Conservation (phyloP, 2,329 filamentous ascomycete genomes). For the Didymellaceae sp. region DNA sequence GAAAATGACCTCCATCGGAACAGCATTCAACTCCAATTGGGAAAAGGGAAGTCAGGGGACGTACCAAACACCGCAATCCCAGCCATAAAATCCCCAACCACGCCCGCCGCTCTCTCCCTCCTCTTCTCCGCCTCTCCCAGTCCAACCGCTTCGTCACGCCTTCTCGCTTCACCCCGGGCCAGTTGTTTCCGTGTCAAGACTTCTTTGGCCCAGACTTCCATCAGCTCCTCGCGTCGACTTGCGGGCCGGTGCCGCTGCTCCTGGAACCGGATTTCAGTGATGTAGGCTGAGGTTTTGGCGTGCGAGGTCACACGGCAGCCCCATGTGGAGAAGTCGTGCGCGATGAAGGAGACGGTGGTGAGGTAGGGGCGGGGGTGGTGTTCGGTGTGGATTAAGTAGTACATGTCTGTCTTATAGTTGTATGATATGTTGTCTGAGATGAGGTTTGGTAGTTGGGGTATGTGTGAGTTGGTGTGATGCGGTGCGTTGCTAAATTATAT, state of each 20-base stretch:
- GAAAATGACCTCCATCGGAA: too few species aligned
- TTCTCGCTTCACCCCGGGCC: too few species aligned
- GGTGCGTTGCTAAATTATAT: background rate
- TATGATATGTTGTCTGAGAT: background rate
- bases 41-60: background rate
- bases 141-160: too few species aligned
- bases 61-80: conserved; percentile 5
- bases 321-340: conserved; percentile 25
- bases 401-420: background rate
- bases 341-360: conserved; percentile 24
- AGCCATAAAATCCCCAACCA: conserved; percentile 21
- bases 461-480: background rate
- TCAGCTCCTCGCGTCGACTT: conserved; percentile 17
- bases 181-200: conserved; percentile 17
- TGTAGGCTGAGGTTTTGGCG: conserved; percentile 18
- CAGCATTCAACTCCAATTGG: background rate
- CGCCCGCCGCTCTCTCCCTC: too few species aligned
- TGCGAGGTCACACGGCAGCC: conserved; percentile 22
- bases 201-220: conserved; percentile 29
- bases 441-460: background rate
- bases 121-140: too few species aligned
- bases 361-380: conserved; percentile 10
- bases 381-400: conserved; percentile 8
- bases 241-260: conserved; percentile 13
- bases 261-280: conserved; percentile 18